Percentiles rank a stretch among this genome's conserved stretches.
phyloP scores from a whole-genome alignment of 2,329 filamentous ascomycete species.

The Diplodia scrobiculata region DNA sequence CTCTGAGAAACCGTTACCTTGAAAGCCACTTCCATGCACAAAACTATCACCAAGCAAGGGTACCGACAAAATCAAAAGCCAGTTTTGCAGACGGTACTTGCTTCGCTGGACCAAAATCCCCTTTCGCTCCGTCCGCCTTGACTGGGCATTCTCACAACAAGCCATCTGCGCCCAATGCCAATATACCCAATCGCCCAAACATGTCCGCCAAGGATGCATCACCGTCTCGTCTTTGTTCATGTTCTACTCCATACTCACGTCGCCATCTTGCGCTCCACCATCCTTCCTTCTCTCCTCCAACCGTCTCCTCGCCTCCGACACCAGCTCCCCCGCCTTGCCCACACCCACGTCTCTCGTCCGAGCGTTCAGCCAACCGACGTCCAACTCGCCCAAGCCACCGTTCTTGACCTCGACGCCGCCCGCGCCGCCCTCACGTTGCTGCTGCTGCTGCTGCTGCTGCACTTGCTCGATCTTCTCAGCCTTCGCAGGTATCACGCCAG shows the following conservation, averaged over 20 bases:
- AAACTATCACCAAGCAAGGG: not conserved
- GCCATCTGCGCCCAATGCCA: not conserved
- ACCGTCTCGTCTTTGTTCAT: not conserved
- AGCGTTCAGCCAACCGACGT: constrained; percentile 88
- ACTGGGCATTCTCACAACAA: too few relatives aligned
- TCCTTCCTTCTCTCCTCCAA: constrained; percentile 47
- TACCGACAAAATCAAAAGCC: too few relatives aligned
- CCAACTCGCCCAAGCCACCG: constrained; percentile 60
- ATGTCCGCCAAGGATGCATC: not conserved
- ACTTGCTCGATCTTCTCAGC: constrained; percentile 30
- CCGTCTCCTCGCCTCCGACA: constrained; percentile 63
- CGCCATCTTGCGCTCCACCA: constrained; percentile 11
- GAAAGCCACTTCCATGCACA: too few relatives aligned
- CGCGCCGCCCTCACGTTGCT: constrained; percentile 26
- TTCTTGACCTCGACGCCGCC: constrained; percentile 42
- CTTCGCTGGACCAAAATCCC: too few relatives aligned
- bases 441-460: not conserved
- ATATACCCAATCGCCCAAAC: not conserved
- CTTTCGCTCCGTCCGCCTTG: too few relatives aligned
- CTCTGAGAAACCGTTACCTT: not conserved
- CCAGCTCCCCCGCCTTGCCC: constrained; percentile 81
- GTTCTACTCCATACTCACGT: constrained; percentile 13
- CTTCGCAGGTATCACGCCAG: constrained; percentile 65
- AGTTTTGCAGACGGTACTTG: too few relatives aligned
- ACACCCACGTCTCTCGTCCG: constrained; percentile 77